Conservation (phyloP, 1,284 basidiomycete species). For the Ceratobasidium sp. region DNA sequence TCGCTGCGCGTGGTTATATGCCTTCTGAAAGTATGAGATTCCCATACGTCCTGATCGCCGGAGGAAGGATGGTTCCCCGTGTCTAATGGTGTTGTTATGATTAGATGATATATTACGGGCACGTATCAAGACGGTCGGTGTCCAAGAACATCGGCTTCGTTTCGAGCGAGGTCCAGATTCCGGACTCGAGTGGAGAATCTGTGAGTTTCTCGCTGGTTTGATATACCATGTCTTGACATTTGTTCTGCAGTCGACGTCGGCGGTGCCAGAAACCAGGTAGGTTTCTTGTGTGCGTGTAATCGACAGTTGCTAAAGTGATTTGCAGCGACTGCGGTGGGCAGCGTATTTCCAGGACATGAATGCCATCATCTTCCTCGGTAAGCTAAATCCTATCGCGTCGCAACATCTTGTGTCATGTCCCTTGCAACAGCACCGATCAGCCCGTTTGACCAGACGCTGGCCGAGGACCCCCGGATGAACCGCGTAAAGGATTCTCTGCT, state of each 20-base stretch:
- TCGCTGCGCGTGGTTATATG: conserved; percentile 65
- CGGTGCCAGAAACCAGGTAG: conserved; percentile 20
- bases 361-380: conserved; percentile 69
- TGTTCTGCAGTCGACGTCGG: conserved; percentile 12
- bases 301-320: not conserved
- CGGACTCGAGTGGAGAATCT: conserved; percentile 45
- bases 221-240: not conserved
- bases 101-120: conserved; percentile 72
- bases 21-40: conserved; percentile 63
- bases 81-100: conserved; percentile 36
- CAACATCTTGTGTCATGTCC: not conserved
- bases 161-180: conserved; percentile 32
- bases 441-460: conserved; percentile 86
- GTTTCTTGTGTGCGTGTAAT: not conserved
- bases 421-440: conserved; percentile 71
- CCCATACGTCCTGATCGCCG: not conserved
- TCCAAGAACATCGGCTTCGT: conserved; percentile 70
- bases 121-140: conserved; percentile 71
- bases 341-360: conserved; percentile 53
- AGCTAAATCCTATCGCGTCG: not conserved
- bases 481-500: conserved; percentile 55
- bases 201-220: conserved; percentile 36
- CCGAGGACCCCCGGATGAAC: conserved; percentile 81
- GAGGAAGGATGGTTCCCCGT: conserved; percentile 15
- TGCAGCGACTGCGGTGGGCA: conserved; percentile 49